These are phyloP conservation scores for Thelonectria discophora DNA, from an alignment of 2,329 filamentous ascomycete genomes.

Conservation along the genomic window DNA sequence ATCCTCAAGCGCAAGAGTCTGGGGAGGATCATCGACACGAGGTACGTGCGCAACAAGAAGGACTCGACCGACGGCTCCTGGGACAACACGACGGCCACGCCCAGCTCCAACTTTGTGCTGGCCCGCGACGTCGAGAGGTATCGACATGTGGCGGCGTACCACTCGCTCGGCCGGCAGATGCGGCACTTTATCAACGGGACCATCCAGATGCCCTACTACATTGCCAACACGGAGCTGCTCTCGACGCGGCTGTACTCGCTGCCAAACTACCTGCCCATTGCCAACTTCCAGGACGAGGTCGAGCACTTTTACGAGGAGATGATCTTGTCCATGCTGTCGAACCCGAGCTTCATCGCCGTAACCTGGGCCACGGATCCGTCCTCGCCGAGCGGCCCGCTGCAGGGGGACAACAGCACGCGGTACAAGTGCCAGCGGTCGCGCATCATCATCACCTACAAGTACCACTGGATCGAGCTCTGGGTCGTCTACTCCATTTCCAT, in stretches of 20 bases:
- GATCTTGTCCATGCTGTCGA: constrained; percentile 36
- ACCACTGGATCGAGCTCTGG: constrained; percentile 35
- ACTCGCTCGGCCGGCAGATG: constrained; percentile 33
- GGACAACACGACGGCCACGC: constrained; percentile 33
- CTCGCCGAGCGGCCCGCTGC: constrained; percentile 19
- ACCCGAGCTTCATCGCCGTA: constrained; percentile 39
- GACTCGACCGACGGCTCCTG: constrained; percentile 30
- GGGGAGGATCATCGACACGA: constrained; percentile 34
- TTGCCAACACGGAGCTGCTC: constrained; percentile 31
- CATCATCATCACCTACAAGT: constrained; percentile 33
- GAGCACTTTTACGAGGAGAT: constrained; percentile 42
- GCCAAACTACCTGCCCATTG: constrained; percentile 36
- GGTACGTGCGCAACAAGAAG: constrained; percentile 23
- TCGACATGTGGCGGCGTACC: constrained; percentile 35
- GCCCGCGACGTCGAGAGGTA: constrained; percentile 33
- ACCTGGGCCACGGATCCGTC: constrained; percentile 37
- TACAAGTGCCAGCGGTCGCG: constrained; percentile 35
- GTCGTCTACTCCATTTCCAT: constrained; percentile 39
- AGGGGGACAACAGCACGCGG: constrained; percentile 19
- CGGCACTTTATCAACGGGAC: constrained; percentile 37
- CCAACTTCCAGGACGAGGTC: constrained; percentile 30
- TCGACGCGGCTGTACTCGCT: constrained; percentile 35
- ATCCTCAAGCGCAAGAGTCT: constrained; percentile 30
- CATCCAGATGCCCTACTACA: constrained; percentile 33
- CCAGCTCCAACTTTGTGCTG: constrained; percentile 32